These are phyloP conservation scores for Mesembryanthemum crystallinum DNA, from an alignment of 148 eudicot species.

Conservation along the genomic window DNA sequence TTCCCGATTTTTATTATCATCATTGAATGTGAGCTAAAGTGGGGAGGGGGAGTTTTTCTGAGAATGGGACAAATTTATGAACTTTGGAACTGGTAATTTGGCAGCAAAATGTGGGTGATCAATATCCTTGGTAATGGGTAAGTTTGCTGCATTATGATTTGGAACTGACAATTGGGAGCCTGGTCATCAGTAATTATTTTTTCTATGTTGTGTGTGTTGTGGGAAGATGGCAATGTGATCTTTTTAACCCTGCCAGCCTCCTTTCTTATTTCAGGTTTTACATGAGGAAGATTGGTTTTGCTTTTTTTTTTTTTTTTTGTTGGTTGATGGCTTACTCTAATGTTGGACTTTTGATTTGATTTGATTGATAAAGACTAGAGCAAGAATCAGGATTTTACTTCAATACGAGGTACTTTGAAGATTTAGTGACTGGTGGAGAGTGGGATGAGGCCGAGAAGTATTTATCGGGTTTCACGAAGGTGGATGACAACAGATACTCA, in stretches of 20 bases:
- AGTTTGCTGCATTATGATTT: background rate
- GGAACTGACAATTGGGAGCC: background rate
- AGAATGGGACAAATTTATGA: background rate
- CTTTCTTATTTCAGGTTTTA: background rate
- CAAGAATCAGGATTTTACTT: constrained; percentile 95
- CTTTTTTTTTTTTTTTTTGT: no score
- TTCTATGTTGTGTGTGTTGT: background rate
- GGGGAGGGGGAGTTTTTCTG: no score
- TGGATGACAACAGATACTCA: constrained; percentile 90
- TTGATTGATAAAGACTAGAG: constrained; percentile 61
- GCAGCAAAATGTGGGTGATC: background rate
- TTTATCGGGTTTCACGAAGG: constrained; percentile 88
- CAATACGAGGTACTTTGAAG: constrained; percentile 87
- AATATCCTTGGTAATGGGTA: background rate
- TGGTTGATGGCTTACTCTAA: constrained; percentile 14
- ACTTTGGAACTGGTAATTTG: background rate
- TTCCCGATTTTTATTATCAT: background rate
- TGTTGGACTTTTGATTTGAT: constrained; percentile 4
- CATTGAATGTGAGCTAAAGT: background rate
- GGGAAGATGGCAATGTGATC: background rate
- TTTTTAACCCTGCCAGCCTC: background rate
- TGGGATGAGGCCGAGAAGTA: constrained; percentile 98
- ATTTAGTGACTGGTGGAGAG: constrained; percentile 77
- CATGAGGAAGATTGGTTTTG: no score
- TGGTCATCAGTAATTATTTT: background rate